Evolutionary conservation across 2,329 filamentous ascomycete species (phyloP), one percentile per base, ranked within the genome.

Genomic region (Cadophora malorum): DNA sequence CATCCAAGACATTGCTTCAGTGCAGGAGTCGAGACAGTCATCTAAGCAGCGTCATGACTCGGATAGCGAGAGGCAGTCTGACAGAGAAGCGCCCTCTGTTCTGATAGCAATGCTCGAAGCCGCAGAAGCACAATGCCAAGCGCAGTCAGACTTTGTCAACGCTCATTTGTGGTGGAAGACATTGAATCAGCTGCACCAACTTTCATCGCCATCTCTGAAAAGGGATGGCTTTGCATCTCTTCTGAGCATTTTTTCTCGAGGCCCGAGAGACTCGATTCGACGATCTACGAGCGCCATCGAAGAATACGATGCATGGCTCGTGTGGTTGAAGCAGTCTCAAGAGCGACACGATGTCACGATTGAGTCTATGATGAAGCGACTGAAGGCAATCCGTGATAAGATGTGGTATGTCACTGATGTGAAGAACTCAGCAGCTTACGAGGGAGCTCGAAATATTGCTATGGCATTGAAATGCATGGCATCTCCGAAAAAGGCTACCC

Each of bases 341-440:
- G 91, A 93, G 74, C 87, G 91, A 3, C 89, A 94, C 59, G 92
- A 95, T 74, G 86, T 85, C 2, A 85, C 88, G 14, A 90, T 94
- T 45, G 90, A 93, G 50, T 84, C 88, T 5, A 92, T 93, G 87
- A 91, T 93, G 84, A 84, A 85, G 67, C 88, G 88, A 5, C 84
- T 96, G 47, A 88, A 90, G 67, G 89, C 91, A 25, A 84, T 97
- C 49, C 88, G 96, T 52, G 92, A 97, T 78, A 98, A 98, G 83
- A 97, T 98, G 92, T 99, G 96, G 96, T 99, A 97, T 78, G 92
- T 96, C 69, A 95, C 92, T 0, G 94, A 97, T 78, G 94, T 98
- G 33, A 91, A 93, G 70, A 94, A 95, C 74, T 97, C 96, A 4
- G 91, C 90, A 60, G 88, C 90, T 10, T 98, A 97, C 75, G 92